Base-by-base conservation (phyloP, 495 filamentous ascomycete species). In the Trichoderma erinaceum region DNA sequence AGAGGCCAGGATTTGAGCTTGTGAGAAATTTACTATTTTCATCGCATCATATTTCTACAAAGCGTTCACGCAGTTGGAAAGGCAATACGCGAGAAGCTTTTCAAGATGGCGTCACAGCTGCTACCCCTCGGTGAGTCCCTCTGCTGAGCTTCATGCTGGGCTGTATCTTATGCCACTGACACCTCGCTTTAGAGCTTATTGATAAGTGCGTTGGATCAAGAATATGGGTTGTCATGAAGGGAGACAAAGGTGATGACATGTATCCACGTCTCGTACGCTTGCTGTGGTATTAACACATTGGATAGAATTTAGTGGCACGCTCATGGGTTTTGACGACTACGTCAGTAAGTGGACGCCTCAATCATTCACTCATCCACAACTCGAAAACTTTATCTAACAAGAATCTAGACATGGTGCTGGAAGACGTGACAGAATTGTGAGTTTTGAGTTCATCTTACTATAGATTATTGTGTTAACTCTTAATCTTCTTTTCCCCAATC, bases 151-250 rank as follows among this genome's bases (percentile, higher is more conserved):
- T 21, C 25, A 35, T 64, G 29, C 27, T 64, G 13, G 32, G n/a
- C 29, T 35, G n/a, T 38, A 35, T 15, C n/a, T 41, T 8, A 65
- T n/a, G 21, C 27, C 25, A 73, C 74, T 73, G 41, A 72, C 35
- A 65, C 23, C 41, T 38, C n/a, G 12, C 3, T 18, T 66, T 71
- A 97, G 95, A 99, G 78, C 85, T 99, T 73, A 97, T 99, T 79
- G 95, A 99, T 80, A 97, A 97, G 79, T 98, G 96, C 78, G 92
- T 98, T 68, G 95, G 96, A 46, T 97, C 94, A 25, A 89, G 88
- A 72, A 97, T 99, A 78, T 98, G 95, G 95, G 93, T 99, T 68
- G 86, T 99, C 78, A 98, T 98, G 95, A 97, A 98, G 80, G 92
- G 92, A 69, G 95, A 97, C 78, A 97, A 97, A 83, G 95, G 95